Percentiles rank a stretch among this genome's conserved stretches.
Evolutionary conservation across 2,329 filamentous ascomycete species (phyloP).

Genomic region (Furcasterigmium sp.): DNA sequence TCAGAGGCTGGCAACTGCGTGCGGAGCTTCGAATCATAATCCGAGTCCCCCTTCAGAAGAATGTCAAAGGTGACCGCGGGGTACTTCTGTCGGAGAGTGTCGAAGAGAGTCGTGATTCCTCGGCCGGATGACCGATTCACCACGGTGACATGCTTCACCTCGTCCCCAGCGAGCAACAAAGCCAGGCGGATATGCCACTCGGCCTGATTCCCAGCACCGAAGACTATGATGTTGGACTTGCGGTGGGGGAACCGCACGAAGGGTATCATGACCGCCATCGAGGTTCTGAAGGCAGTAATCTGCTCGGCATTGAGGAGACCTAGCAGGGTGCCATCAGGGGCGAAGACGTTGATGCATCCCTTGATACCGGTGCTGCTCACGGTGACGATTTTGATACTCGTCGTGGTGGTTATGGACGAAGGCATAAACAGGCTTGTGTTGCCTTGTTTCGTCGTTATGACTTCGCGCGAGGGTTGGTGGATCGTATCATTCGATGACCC

Average conservation of each 20-base stretch:
- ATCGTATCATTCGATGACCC: neutral
- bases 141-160: constrained; percentile 21
- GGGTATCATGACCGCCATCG: constrained; percentile 57
- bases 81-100: constrained; percentile 1
- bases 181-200: constrained; percentile 68
- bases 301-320: constrained; percentile 64
- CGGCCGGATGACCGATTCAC: constrained; percentile 23
- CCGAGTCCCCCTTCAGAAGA: constrained; percentile 4
- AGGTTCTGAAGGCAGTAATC: constrained; percentile 64
- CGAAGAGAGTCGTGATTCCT: constrained; percentile 6
- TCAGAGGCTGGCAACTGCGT: constrained; percentile 15
- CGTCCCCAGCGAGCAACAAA: constrained; percentile 39
- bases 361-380: neutral
- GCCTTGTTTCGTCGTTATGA: neutral
- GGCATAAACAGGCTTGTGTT: constrained; percentile 1
- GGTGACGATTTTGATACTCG: neutral
- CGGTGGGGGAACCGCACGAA: constrained; percentile 31
- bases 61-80: neutral
- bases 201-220: constrained; percentile 16
- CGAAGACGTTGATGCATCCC: constrained; percentile 1
- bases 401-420: neutral
- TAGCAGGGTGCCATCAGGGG: neutral
- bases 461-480: neutral
- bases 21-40: constrained; percentile 8
- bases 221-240: constrained; percentile 15